Conservation (phyloP, 139 green algal species). For the Coccomyxa sp. region DNA sequence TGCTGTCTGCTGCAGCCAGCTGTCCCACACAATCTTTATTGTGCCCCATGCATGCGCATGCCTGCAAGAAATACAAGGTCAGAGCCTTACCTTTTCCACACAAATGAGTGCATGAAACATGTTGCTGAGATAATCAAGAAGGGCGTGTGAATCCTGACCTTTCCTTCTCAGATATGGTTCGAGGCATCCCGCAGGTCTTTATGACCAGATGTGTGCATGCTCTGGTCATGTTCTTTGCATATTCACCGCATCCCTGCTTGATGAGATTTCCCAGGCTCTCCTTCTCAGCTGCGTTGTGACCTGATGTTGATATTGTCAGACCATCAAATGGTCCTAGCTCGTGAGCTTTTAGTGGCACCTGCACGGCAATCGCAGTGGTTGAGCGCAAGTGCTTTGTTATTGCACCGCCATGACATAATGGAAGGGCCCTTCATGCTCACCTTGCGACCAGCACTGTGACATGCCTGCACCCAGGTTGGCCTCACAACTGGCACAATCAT, state of each 20-base stretch:
- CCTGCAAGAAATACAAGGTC: not conserved
- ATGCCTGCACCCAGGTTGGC: conserved; percentile 3
- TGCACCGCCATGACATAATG: too few species aligned
- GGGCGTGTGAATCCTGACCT: not conserved
- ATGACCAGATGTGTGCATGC: not conserved
- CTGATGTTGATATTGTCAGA: conserved; percentile 10
- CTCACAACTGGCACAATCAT: not conserved
- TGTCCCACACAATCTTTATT: not conserved
- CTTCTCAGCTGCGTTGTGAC: conserved; percentile 2
- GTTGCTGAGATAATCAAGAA: too few species aligned
- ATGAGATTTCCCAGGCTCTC: not conserved
- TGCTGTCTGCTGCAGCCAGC: not conserved
- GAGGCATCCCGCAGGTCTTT: not conserved
- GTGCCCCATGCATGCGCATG: not conserved
- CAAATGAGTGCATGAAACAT: too few species aligned
- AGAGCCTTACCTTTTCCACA: too few species aligned
- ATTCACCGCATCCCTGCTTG: not conserved
- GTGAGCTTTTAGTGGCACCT: too few species aligned
- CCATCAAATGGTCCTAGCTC: not conserved
- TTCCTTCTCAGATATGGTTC: not conserved
- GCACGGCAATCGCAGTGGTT: too few species aligned
- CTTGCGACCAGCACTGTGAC: too few species aligned
- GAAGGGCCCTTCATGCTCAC: too few species aligned
- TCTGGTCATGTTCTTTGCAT: conserved; percentile 10
- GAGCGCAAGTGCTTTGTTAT: too few species aligned